Evolutionary conservation across 2,329 filamentous ascomycete genomes (phyloP).

Genomic region (Penicillium capsulatum): DNA sequence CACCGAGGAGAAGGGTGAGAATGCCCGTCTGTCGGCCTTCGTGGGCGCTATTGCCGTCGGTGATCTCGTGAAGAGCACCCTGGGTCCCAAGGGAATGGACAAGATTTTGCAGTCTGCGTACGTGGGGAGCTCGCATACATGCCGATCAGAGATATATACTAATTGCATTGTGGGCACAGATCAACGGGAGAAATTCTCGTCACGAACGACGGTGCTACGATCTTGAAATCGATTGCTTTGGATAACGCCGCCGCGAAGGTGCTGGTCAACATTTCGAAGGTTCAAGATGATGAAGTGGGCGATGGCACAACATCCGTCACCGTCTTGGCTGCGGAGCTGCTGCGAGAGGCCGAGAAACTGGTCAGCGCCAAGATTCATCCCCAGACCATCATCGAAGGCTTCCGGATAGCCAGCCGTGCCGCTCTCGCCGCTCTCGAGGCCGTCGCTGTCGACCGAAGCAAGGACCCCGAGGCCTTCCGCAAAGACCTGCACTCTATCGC

Average conservation of each 20-base stretch:
- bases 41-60: conserved; percentile 97
- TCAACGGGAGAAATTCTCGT: conserved; percentile 97
- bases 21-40: conserved; percentile 96
- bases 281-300: conserved; percentile 97
- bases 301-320: conserved; percentile 98
- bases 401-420: conserved; percentile 90
- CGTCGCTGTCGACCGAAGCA: conserved; percentile 84
- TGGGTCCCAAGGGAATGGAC: conserved; percentile 98
- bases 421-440: conserved; percentile 80
- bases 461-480: conserved; percentile 75
- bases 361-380: conserved; percentile 98
- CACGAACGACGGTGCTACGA: conserved; percentile 97
- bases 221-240: conserved; percentile 95
- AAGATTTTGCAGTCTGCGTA: conserved; percentile 96
- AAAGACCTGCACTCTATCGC: conserved; percentile 88
- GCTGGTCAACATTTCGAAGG: conserved; percentile 97
- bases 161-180: conserved; percentile 42
- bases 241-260: conserved; percentile 99
- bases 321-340: conserved; percentile 87
- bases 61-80: conserved; percentile 92
- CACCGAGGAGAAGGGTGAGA: conserved; percentile 96
- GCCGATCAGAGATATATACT: conserved; percentile 16
- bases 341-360: conserved; percentile 94
- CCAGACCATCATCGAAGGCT: conserved; percentile 98
- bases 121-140: conserved; percentile 36